Percentiles rank a stretch among this genome's conserved stretches.
These are phyloP conservation scores for Aspergillus ruber DNA, from an alignment of 2,329 filamentous ascomycete species.

Conservation along the genomic window DNA sequence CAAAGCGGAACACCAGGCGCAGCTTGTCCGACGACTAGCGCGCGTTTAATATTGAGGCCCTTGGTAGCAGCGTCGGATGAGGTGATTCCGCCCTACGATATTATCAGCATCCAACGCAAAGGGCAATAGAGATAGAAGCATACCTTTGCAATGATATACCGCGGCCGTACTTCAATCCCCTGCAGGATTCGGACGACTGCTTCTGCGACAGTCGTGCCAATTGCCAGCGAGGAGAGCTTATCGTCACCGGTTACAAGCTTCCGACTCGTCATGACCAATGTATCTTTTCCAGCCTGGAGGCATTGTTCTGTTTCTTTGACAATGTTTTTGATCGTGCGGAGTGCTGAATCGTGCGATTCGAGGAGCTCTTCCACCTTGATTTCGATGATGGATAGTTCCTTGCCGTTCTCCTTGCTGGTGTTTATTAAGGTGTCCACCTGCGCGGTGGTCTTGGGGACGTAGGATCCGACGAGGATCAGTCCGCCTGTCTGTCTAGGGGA, in stretches of 20 bases:
- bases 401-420: conserved; percentile 25
- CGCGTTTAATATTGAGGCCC: conserved; percentile 48
- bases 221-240: conserved; percentile 47
- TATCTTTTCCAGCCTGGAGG: conserved; percentile 45
- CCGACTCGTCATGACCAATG: conserved; percentile 55
- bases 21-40: conserved; percentile 52
- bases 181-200: conserved; percentile 47
- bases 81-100: conserved; percentile 50
- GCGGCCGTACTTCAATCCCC: conserved; percentile 42
- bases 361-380: conserved; percentile 47
- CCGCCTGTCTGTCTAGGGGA: conserved; percentile 38
- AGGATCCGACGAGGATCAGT: conserved; percentile 51
- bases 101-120: not conserved
- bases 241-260: conserved; percentile 46
- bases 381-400: conserved; percentile 40
- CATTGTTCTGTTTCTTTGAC: conserved; percentile 33
- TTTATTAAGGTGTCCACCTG: conserved; percentile 43
- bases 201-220: conserved; percentile 48
- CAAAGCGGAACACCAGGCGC: conserved; percentile 54
- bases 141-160: conserved; percentile 53
- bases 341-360: conserved; percentile 23
- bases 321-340: conserved; percentile 16
- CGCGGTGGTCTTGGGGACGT: conserved; percentile 55
- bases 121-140: not conserved
- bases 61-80: conserved; percentile 55